These are phyloP conservation scores for Phialophora chinensis DNA, from an alignment of 2,329 filamentous ascomycete species.

Conservation along the genomic window DNA sequence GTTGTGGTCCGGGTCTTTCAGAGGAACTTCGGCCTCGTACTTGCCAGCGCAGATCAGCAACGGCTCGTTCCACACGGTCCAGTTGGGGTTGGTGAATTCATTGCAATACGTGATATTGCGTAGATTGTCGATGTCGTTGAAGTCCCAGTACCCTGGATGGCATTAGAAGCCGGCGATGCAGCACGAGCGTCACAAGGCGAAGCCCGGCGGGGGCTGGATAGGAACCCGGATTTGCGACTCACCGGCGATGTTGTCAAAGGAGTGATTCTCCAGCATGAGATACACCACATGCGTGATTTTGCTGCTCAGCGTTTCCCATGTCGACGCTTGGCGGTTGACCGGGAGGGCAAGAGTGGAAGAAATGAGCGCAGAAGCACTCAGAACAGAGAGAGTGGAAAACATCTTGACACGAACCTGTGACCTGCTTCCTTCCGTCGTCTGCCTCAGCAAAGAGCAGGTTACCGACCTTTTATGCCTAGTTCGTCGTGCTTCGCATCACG, in stretches of 20 bases:
- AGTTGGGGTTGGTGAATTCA: constrained; percentile 34
- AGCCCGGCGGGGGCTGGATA: not conserved
- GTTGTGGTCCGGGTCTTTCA: constrained; percentile 32
- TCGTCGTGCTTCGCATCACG: not conserved
- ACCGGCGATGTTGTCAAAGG: constrained; percentile 33
- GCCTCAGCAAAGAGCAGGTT: not conserved
- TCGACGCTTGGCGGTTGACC: constrained; percentile 14
- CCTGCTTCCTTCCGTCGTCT: not conserved
- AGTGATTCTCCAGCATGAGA: constrained; percentile 32
- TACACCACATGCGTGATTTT: constrained; percentile 32
- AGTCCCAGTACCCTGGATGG: constrained; percentile 26
- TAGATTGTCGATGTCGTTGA: constrained; percentile 29
- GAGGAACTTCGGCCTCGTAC: constrained; percentile 30
- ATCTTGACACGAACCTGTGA: constrained; percentile 10
- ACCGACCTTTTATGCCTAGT: not conserved
- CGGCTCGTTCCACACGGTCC: constrained; percentile 32
- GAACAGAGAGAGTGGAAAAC: constrained; percentile 16
- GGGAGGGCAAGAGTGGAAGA: constrained; percentile 24
- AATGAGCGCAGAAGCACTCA: constrained; percentile 24
- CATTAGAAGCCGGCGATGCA: not conserved
- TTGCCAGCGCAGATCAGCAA: constrained; percentile 29
- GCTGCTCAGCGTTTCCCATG: constrained; percentile 27
- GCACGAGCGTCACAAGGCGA: too few relatives aligned
- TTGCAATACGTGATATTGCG: constrained; percentile 29
- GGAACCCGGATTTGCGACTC: not conserved